Conservation (phyloP, 768 basidiomycete genomes). For the Amanita molliuscula region DNA sequence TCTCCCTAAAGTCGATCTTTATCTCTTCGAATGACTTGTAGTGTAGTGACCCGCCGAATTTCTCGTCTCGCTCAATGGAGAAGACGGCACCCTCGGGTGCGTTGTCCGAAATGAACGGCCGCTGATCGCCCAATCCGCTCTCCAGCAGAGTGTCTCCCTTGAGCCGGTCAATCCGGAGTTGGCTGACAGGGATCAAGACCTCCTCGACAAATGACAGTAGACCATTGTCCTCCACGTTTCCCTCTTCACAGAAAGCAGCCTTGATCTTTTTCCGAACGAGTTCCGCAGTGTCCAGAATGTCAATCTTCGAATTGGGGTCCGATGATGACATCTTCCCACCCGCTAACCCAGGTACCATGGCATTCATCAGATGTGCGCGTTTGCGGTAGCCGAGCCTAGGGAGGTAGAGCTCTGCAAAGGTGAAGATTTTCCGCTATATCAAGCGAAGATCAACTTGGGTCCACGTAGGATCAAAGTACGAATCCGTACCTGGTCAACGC, state of each 20-base stretch:
- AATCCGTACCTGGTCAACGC: conserved; percentile 79
- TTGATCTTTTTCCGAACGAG: conserved; percentile 84
- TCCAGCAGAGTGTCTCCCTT: conserved; percentile 41
- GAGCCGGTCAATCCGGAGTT: conserved; percentile 54
- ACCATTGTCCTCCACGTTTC: conserved; percentile 81
- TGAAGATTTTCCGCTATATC: conserved; percentile 95
- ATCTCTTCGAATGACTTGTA: conserved; percentile 58
- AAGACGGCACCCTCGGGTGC: conserved; percentile 82
- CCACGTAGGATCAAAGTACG: background rate
- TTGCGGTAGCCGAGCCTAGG: conserved; percentile 88
- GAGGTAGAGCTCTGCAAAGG: conserved; percentile 92
- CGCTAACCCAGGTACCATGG: conserved; percentile 90
- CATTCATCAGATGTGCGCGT: conserved; percentile 96
- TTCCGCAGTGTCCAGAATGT: conserved; percentile 86
- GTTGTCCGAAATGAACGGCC: conserved; percentile 52
- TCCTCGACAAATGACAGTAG: conserved; percentile 76
- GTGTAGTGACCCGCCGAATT: conserved; percentile 74
- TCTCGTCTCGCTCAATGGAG: conserved; percentile 65
- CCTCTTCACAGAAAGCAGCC: conserved; percentile 89
- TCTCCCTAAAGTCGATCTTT: conserved; percentile 63
- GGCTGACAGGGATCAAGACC: conserved; percentile 82
- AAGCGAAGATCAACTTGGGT: background rate
- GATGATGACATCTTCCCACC: conserved; percentile 99
- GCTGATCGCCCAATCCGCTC: conserved; percentile 38
- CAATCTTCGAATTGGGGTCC: conserved; percentile 96